Evolutionary conservation across 75 land plant genomes (phyloP), one percentile per base, ranked within the genome.

Genomic region (Selaginella tamariscina): DNA sequence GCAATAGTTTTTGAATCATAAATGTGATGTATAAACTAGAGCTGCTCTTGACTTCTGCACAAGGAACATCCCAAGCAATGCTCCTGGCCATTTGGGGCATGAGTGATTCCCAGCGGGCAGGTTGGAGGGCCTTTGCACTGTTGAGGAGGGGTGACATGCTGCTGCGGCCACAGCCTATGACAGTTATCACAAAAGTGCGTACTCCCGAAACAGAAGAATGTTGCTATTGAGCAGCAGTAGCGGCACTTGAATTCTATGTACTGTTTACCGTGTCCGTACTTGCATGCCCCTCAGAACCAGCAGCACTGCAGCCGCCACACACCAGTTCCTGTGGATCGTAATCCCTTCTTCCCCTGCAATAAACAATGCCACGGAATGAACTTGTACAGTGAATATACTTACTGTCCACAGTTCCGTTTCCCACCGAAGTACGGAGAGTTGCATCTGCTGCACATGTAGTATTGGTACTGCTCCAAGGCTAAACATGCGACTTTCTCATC

Each of bases 151-250:
- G 29, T 31, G 13, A 55, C 54, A n/a, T 63, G n/a, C 39, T 32
- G 28, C 56, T 74, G 70, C 9, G 77, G 77, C 33, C 72, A 1
- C 9, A 71, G 49, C 29, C 24, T 13, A 33, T 75, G 77, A 32
- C 77, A 75, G 27, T 32, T 65, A 31, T 44, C 32, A 66, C 77
- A 75, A 56, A 75, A 75, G 56, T 75, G 77, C 15, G 65, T 71
- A 18, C 29, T 24, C 23, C 78, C 78, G 56, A 76, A 76, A 55
- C 78, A 76, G 27, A 76, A 76, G 55, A 32, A 76, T 2, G 78
- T 71, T 30, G 78, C 78, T n/a, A 54, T 26, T 5, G 78, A 76
- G 71, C 78, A 76, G 56, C 78, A 76, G 56, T 55, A 76, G n/a
- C 63, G 32, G 65, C 78, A 76, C 65, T 76, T 76, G 28, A 66